Conservation (phyloP, 495 filamentous ascomycete genomes). For the Penicillium soppii region DNA sequence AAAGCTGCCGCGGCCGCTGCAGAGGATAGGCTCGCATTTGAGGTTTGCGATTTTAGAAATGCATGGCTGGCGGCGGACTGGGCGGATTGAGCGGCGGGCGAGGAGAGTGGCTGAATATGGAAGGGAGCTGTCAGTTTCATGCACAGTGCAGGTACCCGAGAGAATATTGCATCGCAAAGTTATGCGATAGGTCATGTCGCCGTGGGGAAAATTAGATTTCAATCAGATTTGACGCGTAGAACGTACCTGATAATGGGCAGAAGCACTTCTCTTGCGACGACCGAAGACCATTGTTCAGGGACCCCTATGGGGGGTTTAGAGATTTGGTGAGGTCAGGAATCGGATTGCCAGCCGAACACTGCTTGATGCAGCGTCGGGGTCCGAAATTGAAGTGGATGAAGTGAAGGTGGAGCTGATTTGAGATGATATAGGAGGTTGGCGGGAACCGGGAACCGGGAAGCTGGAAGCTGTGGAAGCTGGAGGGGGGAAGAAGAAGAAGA, state of each 20-base stretch:
- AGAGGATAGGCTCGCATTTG: slow-evolving; percentile 67
- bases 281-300: slow-evolving; percentile 48
- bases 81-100: slow-evolving; percentile 62
- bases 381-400: slow-evolving; percentile 15
- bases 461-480: neutral
- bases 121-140: slow-evolving; percentile 12
- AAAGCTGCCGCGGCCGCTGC: slow-evolving; percentile 85
- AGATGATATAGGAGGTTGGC: slow-evolving; percentile 6
- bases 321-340: neutral
- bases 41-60: slow-evolving; percentile 66
- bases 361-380: slow-evolving; percentile 28
- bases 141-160: slow-evolving; percentile 9
- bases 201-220: neutral
- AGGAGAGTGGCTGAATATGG: slow-evolving; percentile 49
- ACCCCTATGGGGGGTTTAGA: neutral
- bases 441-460: slow-evolving; percentile 2
- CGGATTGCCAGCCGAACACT: slow-evolving; percentile 28
- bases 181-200: neutral
- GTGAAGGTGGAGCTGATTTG: slow-evolving; percentile 9
- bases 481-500: slow-evolving; percentile 5
- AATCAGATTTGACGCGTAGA: slow-evolving; percentile 5
- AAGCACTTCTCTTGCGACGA: slow-evolving; percentile 46
- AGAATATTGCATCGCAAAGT: slow-evolving; percentile 1
- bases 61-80: slow-evolving; percentile 77
- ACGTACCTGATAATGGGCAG: slow-evolving; percentile 55